These are phyloP conservation scores for Casuarina equisetifolia DNA, from an alignment of 306 rosid species.

Conservation along the genomic window DNA sequence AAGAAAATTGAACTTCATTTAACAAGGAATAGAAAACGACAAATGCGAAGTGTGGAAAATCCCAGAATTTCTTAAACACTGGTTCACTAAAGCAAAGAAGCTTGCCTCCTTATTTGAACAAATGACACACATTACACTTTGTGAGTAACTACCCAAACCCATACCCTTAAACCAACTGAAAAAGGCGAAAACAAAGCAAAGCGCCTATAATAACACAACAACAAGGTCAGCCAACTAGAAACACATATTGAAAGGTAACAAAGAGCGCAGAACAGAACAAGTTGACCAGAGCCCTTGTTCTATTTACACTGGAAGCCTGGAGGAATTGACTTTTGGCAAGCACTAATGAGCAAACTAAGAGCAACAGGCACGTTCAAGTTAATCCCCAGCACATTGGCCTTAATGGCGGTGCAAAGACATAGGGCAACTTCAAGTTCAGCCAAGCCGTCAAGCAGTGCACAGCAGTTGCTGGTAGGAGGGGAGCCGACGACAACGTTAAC, in stretches of 20 bases:
- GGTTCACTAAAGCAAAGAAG: too few relatives aligned
- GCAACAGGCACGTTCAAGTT: constrained; percentile 63
- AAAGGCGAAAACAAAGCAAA: too few relatives aligned
- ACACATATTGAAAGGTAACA: not conserved
- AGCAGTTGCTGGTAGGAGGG: constrained; percentile 59
- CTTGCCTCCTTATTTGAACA: too few relatives aligned
- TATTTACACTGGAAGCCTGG: constrained; percentile 55
- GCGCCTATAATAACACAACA: too few relatives aligned
- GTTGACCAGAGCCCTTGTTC: not conserved
- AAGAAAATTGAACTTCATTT: too few relatives aligned
- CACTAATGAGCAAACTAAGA: constrained; percentile 57
- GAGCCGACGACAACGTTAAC: constrained; percentile 41
- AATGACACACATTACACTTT: too few relatives aligned
- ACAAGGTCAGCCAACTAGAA: too few relatives aligned
- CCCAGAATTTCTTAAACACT: too few relatives aligned
- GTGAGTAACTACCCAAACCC: too few relatives aligned
- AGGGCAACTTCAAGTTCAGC: constrained; percentile 66
- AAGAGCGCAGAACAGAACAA: not conserved
- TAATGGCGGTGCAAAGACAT: constrained; percentile 79
- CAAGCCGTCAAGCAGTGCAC: constrained; percentile 64
- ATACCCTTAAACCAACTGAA: too few relatives aligned
- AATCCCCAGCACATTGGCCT: constrained; percentile 71
- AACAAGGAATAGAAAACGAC: too few relatives aligned
- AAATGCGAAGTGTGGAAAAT: too few relatives aligned
- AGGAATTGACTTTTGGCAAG: constrained; percentile 76